Base-by-base conservation (phyloP, 2,329 filamentous ascomycete genomes). In the Pyricularia grisea region DNA sequence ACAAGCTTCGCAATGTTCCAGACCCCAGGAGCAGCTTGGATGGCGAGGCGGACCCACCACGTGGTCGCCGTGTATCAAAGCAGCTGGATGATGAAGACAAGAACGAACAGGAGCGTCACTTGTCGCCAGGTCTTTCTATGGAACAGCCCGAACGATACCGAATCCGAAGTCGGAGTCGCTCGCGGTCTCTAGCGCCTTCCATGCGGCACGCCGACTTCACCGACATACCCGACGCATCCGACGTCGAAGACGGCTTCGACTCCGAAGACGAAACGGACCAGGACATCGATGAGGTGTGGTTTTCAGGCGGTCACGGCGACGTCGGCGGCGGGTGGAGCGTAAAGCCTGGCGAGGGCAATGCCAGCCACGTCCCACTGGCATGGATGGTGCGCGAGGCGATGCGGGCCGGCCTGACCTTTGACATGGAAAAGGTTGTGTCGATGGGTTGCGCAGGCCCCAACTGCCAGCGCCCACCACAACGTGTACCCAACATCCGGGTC, bases 271-370 rank as follows among this genome's bases (percentile, higher is more conserved):
- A 82, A 2, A 79, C 77, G 0, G 81, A 84, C 0, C 91, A 94
- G 74, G 90, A 94, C 72, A 90, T 94, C 66, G 86, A 92, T 70
- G 92, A 95, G 74, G 85, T 94, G 0, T 92, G 90, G 90, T 95
- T 95, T 74, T 84, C 91, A 0, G 92, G 92, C 10, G 88, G 89
- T 12, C 92, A 96, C 71, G 92, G 87, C 1, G 92, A 94, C 71
- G 88, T 94, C 33, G 92, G 92, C 1, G 92, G 92, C 11, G 92
- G 92, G 0, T 93, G 91, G 91, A 85, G 86, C 67, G 79, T 85
- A 4, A 79, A 86, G 0, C 77, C 81, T 0, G 81, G 81, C 0
- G 83, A 81, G 28, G 90, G 91, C 74, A 67, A 55, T 17, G 81
- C 91, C 23, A 89, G 87, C 72, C 88, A 91, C 72, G 82, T 87